A percentile compares a stretch with the other conserved stretches of the same genome.
These are phyloP conservation scores for Eucalyptus leucophloia DNA, from an alignment of 345 rosid species.

Conservation along the genomic window DNA sequence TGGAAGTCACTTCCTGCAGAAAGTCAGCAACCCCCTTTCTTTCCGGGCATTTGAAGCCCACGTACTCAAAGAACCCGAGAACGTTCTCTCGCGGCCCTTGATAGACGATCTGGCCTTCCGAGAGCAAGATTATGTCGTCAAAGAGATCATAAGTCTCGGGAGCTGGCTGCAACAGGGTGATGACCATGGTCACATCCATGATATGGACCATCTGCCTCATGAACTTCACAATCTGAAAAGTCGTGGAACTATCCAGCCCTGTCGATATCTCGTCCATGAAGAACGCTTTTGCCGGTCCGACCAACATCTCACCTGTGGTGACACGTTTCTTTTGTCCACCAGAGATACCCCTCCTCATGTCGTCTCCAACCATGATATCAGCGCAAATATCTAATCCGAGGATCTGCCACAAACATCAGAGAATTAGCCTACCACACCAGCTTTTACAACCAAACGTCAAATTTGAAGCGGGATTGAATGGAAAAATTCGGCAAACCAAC, in stretches of 20 bases:
- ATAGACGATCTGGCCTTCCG: slow-evolving; percentile 31
- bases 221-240: slow-evolving; percentile 30
- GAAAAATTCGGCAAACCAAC: not conserved
- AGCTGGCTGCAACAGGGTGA: slow-evolving; percentile 41
- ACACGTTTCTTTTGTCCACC: slow-evolving; percentile 41
- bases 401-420: not conserved
- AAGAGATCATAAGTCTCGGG: slow-evolving; percentile 41
- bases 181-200: slow-evolving; percentile 25
- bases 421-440: not conserved
- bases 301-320: slow-evolving; percentile 36
- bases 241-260: slow-evolving; percentile 40
- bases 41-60: slow-evolving; percentile 37
- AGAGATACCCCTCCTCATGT: slow-evolving; percentile 36
- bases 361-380: slow-evolving; percentile 31
- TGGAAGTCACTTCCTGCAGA: slow-evolving; percentile 28
- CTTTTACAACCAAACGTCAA: not conserved
- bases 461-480: not conserved
- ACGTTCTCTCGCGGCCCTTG: slow-evolving; percentile 28
- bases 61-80: slow-evolving; percentile 19
- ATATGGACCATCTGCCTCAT: slow-evolving; percentile 37
- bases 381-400: slow-evolving; percentile 27
- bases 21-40: slow-evolving; percentile 41
- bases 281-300: slow-evolving; percentile 25
- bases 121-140: slow-evolving; percentile 28
- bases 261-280: slow-evolving; percentile 53